Evolutionary conservation across 2,329 filamentous ascomycete genomes (phyloP), one percentile per base, ranked within the genome.

Genomic region (Clarireedia monteithiana): DNA sequence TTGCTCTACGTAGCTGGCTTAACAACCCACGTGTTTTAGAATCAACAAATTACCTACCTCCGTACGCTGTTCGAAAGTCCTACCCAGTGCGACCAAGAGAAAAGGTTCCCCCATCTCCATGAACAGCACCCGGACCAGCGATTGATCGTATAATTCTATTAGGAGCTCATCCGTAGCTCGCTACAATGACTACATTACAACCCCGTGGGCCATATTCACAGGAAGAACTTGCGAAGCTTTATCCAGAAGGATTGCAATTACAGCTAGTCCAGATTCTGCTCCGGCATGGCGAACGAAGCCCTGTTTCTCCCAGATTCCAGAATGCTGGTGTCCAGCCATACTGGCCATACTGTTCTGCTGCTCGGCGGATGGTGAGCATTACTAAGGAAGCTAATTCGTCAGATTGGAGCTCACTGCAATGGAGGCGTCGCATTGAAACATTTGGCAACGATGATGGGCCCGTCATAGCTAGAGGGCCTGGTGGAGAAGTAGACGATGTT

Each of bases 301-400:
- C 92, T 27, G 88, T 97, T 27, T 88, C 84, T 57, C 80, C 88
- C n/a, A 86, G 94, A 40, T 96, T 99, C 70, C 82, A 88, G 68
- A 94, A 92, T 73, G 81, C 82, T 48, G 83, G 83, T 10, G 77
- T 86, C n/a, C 70, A 74, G 45, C 69, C 78, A 50, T 85, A 84
- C 72, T 99, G 94, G 94, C 90, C 94, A 1, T 97, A 96, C 73
- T 99, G 94, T 74, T 81, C 82, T 62, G 82, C 85, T 55, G 88
- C 88, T 23, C 81, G 83, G 58, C 84, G 86, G 62, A 79, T 97
- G 68, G 82, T 77, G 26, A 80, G 81, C 58, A 77, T 82, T 58
- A 77, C 85, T 24, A 74, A 82, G 60, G 47, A 76, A 77, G 55
- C 77, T 77, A 66, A 71, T 73, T 58, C 75, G 71, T 38, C 47